These are phyloP conservation scores for Rheum nobile DNA, from an alignment of 148 eudicot genomes.

Conservation along the genomic window DNA sequence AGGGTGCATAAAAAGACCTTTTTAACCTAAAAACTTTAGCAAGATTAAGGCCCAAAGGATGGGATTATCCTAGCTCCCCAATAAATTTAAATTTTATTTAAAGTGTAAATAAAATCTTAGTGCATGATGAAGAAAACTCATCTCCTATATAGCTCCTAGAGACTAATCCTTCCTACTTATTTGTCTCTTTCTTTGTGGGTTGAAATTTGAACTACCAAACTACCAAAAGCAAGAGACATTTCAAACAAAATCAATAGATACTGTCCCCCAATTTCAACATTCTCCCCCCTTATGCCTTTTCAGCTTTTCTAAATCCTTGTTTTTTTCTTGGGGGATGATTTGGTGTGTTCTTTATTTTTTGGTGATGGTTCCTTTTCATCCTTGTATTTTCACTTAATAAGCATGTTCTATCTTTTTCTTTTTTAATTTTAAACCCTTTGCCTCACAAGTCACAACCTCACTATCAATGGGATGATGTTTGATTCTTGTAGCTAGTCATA, in stretches of 20 bases:
- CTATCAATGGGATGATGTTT: neutral
- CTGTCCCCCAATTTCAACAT: slow-evolving; percentile 4
- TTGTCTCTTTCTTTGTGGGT: slow-evolving; percentile 2
- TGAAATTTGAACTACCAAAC: neutral
- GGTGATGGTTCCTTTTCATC: neutral
- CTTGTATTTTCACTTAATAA: neutral
- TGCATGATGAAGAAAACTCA: neutral
- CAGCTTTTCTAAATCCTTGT: slow-evolving; percentile 2
- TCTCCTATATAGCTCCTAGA: neutral
- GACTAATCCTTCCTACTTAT: neutral
- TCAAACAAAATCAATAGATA: neutral
- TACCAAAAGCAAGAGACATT: slow-evolving; percentile 4
- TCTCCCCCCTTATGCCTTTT: neutral
- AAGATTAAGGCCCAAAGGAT: neutral
- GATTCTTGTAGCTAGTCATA: neutral
- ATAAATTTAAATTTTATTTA: neutral
- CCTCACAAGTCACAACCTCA: too few relatives aligned
- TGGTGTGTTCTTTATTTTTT: neutral
- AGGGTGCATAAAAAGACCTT: neutral
- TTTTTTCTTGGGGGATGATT: neutral
- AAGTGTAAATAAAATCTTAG: neutral
- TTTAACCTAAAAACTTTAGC: neutral
- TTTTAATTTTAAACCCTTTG: neutral
- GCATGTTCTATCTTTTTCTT: neutral
- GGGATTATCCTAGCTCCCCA: neutral